Evolutionary conservation across 768 basidiomycete genomes (phyloP), one percentile per base, ranked within the genome.

Genomic region (Pisolithus sp.): DNA sequence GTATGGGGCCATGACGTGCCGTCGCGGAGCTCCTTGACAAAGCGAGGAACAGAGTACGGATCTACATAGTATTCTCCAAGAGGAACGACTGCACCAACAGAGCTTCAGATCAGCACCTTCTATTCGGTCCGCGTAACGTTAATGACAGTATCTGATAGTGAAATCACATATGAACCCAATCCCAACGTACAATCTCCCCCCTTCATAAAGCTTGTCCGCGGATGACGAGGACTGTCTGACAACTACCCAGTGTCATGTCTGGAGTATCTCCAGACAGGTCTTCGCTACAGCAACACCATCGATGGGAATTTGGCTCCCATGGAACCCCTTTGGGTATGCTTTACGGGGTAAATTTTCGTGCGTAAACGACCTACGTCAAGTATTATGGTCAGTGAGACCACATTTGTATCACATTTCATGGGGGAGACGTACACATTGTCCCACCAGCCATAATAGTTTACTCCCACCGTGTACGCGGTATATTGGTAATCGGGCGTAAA

Each of bases 401-500:
- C 21, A 23, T 15, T 10, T 15, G 18, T n/a, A 17, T 17, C 9
- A 37, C 6, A 20, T 12, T 20, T 13, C 4, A 3, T 26, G 30
- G 24, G 15, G 39, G 9, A 6, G 37, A 68, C 78, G 46, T 57
- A 89, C 86, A 75, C 62, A 48, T 82, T 73, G 13, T 80, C 78
- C 93, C 93, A 95, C 67, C 94, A 86, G 8, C 88, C 89, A 57
- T 83, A 89, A 65, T 92, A 86, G 1, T 71, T 73, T 77, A 94
- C 89, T 7, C 91, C 93, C 2, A 95, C 68, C 0, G 87, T 83
- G 20, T 83, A 77, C 0, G 87, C 73, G 1, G 86, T 89, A 54
- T 79, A 90, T 64, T 90, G 82, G 62, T 93, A 93, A 64, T 93
- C 91, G 57, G 80, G 77, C 9, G 92, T 89, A 63, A 93, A 93